Base-by-base conservation (phyloP, 305 asterid species). In the Fraxinus nigra region DNA sequence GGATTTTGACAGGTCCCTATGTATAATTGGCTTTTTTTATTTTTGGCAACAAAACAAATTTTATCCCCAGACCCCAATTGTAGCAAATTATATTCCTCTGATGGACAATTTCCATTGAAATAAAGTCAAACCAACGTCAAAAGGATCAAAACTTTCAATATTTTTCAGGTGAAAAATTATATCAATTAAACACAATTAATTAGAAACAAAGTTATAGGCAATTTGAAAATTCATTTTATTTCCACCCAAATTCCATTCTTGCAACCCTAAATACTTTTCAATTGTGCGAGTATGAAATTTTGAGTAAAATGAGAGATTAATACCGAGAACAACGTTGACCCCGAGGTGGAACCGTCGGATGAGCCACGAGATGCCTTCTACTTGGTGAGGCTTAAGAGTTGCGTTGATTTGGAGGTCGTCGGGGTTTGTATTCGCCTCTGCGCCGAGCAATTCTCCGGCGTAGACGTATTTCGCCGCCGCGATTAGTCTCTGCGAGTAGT, bases 271-370 rank as follows among this genome's bases (percentile, higher is more conserved):
- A 40, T 30, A 8, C 75, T 69, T 69, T 28, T 13, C 18, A 43
- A 61, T 51, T 34, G 8, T 38, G 59, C 46, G 8, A 79, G 24
- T 35, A 26, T 61, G 56, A 37, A 61, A 26, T 20, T 46, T 69
- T 69, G 20, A 69, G n/a, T 69, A 16, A 32, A 32, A 69, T 5
- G 75, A 69, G 75, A 30, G 75, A 30, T 69, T 32, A 69, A 20
- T 92, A 94, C 99, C 99, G 72, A 95, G 98, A 76, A 94, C 85
- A 89, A 92, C 97, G 87, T 94, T 95, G 92, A 89, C 97, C 81
- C 98, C 99, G 78, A 89, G 90, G 67, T 81, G 91, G 87, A 92
- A 94, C 46, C 95, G 91, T 70, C 89, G 94, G 73, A 94, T 89
- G 81, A 95, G 98, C 98, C 99, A 95, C 54, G 92, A 86, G 75